phyloP scores from a whole-genome alignment of 2,329 filamentous ascomycete genomes.

The Ceratocystis cacaofunesta region DNA sequence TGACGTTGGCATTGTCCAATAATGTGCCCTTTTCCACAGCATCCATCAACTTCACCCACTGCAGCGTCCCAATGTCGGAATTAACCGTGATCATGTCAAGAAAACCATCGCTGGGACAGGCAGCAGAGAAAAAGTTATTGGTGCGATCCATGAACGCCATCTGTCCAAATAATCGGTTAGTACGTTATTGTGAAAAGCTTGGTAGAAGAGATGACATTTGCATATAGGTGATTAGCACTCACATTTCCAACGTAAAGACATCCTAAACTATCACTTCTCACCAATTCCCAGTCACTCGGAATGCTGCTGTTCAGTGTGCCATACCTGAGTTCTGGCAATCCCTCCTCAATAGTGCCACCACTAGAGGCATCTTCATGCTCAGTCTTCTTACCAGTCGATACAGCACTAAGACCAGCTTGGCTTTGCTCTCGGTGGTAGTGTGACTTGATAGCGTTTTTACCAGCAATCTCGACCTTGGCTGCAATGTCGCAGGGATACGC shows the following conservation, averaged over 20 bases:
- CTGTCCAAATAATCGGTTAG: constrained; percentile 25
- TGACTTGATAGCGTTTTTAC: constrained; percentile 58
- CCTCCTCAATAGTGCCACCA: constrained; percentile 25
- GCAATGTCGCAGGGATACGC: constrained; percentile 83
- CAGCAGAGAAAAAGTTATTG: constrained; percentile 72
- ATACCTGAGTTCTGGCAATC: constrained; percentile 59
- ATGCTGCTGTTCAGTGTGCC: constrained; percentile 67
- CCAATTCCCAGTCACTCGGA: constrained; percentile 60
- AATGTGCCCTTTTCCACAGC: constrained; percentile 59
- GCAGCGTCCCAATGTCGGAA: constrained; percentile 54
- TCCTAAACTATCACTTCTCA: constrained; percentile 62
- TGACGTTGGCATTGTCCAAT: constrained; percentile 64
- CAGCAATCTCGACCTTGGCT: constrained; percentile 64
- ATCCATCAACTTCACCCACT: constrained; percentile 54
- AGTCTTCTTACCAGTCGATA: constrained; percentile 13
- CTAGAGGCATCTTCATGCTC: constrained; percentile 20
- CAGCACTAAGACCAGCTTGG: constrained; percentile 9
- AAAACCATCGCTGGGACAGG: constrained; percentile 68
- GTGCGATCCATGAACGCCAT: constrained; percentile 86
- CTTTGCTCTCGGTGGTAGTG: constrained; percentile 44
- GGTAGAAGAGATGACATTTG: background rate
- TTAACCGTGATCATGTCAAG: constrained; percentile 74
- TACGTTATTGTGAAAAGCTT: background rate
- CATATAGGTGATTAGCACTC: constrained; percentile 23
- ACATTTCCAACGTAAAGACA: constrained; percentile 91